phyloP scores from a whole-genome alignment of 2,329 filamentous ascomycete species.

The Aspergillus uvarum region DNA sequence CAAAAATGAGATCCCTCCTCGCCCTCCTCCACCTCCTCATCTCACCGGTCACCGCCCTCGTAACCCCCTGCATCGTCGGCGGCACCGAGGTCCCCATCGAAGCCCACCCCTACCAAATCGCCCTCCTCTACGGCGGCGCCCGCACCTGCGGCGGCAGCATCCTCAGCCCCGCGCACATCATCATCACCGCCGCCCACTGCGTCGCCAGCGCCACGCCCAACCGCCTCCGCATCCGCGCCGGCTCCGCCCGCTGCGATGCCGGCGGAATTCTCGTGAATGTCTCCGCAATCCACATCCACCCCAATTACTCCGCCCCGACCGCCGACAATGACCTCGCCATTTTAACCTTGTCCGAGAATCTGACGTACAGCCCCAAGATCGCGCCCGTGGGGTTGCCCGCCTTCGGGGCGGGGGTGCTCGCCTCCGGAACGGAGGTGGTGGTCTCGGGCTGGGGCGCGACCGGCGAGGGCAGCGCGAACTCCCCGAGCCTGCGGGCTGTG shows the following conservation, averaged over 20 bases:
- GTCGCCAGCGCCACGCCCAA: background rate
- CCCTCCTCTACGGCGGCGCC: slow-evolving; percentile 1
- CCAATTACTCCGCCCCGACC: slow-evolving; percentile 4
- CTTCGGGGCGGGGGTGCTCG: background rate
- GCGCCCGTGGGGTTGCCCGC: background rate
- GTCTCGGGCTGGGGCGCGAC: slow-evolving; percentile 7
- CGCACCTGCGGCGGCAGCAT: slow-evolving; percentile 10
- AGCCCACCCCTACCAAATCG: slow-evolving; percentile 10
- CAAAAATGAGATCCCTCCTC: too few relatives aligned
- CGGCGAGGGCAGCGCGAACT: background rate
- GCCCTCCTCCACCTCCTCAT: too few relatives aligned
- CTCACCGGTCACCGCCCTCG: background rate
- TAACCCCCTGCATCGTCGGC: slow-evolving; percentile 6
- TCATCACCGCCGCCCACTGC: slow-evolving; percentile 11
- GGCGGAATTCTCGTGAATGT: slow-evolving; percentile 3
- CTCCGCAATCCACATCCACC: background rate
- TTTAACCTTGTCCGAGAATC: background rate
- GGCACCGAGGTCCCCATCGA: slow-evolving; percentile 6
- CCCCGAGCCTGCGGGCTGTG: slow-evolving; percentile 1
- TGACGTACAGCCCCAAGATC: background rate
- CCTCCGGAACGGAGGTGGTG: background rate
- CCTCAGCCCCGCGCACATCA: slow-evolving; percentile 3
- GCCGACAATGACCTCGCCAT: slow-evolving; percentile 7
- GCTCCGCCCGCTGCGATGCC: background rate
- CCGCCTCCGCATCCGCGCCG: slow-evolving; percentile 7